Conservation (phyloP, 208 protist species). For the Leishmania amazonensis region DNA sequence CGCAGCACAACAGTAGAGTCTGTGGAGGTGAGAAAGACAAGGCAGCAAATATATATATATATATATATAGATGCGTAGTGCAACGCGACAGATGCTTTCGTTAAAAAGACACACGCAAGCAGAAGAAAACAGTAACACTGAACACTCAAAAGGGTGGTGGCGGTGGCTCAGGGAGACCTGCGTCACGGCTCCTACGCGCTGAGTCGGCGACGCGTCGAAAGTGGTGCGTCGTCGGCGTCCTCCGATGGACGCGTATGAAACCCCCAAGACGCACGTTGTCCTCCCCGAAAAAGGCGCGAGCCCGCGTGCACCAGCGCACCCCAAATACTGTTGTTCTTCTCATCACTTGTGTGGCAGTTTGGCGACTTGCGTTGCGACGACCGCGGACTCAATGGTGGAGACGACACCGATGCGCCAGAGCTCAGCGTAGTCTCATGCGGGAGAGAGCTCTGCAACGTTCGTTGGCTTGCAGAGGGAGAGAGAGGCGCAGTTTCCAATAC, state of each 20-base stretch:
- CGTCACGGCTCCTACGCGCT: conserved; percentile 18
- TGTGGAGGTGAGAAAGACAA: neutral
- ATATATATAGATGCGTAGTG: neutral
- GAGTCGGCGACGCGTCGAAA: conserved; percentile 34
- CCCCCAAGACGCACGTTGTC: conserved; percentile 20
- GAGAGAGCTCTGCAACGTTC: neutral
- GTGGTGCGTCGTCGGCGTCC: neutral
- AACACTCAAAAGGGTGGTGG: neutral
- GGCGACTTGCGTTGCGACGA: conserved; percentile 14
- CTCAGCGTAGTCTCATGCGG: neutral
- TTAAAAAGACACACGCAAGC: neutral
- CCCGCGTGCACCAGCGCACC: conserved; percentile 45
- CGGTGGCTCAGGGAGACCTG: neutral
- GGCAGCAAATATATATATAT: neutral
- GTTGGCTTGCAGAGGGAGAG: neutral
- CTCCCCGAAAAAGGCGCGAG: conserved; percentile 37
- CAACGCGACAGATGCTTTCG: neutral
- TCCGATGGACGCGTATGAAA: neutral
- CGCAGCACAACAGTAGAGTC: neutral
- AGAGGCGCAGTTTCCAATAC: neutral
- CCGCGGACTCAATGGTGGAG: neutral
- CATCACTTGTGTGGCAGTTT: conserved; percentile 11
- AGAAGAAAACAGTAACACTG: neutral
- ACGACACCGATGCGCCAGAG: conserved; percentile 3
- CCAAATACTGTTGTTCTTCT: conserved; percentile 38